These are phyloP conservation scores for Camellia granthamiana DNA, from an alignment of 148 eudicot species.

Conservation along the genomic window DNA sequence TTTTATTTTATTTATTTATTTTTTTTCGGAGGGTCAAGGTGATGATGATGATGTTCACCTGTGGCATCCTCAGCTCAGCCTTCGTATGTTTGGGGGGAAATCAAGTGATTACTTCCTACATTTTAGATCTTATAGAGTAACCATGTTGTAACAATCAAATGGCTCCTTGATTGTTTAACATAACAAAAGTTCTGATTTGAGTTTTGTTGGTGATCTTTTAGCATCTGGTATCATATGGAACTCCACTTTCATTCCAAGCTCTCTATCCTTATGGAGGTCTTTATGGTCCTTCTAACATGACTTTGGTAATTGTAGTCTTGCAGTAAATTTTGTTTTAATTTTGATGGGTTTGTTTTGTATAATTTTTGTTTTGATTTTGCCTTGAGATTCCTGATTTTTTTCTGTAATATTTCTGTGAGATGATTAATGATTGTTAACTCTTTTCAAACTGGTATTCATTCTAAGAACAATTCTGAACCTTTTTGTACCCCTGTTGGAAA, in stretches of 20 bases:
- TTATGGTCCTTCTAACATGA: slow-evolving; percentile 64
- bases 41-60: slow-evolving; percentile 23
- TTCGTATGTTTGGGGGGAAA: slow-evolving; percentile 71
- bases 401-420: neutral
- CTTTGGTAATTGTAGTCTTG: slow-evolving; percentile 33
- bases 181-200: neutral
- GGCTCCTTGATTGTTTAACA: neutral
- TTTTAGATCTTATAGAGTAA: neutral
- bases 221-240: slow-evolving; percentile 71
- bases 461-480: neutral
- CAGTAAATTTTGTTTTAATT: neutral
- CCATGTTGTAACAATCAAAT: neutral
- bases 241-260: slow-evolving; percentile 78
- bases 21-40: no score
- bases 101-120: slow-evolving; percentile 42
- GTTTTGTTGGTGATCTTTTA: slow-evolving; percentile 19
- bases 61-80: slow-evolving; percentile 70
- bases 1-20: no score
- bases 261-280: slow-evolving; percentile 65
- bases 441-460: neutral
- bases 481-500: neutral
- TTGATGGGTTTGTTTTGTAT: neutral
- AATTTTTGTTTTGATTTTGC: neutral
- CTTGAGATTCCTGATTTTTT: neutral
- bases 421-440: neutral